phyloP scores from a whole-genome alignment of 305 asterid species.

The Rubia tinctorum region DNA sequence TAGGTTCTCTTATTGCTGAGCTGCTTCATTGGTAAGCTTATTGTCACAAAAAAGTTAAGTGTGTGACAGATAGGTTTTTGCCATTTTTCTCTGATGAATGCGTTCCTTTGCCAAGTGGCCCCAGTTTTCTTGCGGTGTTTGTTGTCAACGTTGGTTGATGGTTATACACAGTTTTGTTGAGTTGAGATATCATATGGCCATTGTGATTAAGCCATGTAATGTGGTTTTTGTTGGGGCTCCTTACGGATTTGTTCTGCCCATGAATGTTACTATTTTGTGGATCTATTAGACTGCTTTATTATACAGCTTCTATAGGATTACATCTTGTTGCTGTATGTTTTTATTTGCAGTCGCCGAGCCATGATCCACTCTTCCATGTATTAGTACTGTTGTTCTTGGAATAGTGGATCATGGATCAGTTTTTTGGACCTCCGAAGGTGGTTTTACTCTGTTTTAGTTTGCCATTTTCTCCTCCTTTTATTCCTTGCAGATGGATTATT shows the following conservation, averaged over 20 bases:
- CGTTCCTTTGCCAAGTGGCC: too few species aligned
- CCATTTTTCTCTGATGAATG: not conserved
- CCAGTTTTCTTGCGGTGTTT: too few species aligned
- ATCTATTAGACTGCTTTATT: not conserved
- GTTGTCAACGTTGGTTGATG: not conserved
- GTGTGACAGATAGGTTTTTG: not conserved
- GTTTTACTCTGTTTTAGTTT: too few species aligned
- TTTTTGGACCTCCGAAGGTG: too few species aligned
- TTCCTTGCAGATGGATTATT: not conserved
- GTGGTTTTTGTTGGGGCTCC: not conserved
- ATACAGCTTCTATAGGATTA: not conserved
- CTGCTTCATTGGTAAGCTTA: not conserved
- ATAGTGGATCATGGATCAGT: not conserved
- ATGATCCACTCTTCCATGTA: not conserved
- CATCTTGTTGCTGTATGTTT: not conserved
- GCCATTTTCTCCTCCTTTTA: not conserved
- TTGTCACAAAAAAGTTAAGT: too few species aligned
- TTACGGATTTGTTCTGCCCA: too few species aligned
- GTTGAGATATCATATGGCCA: not conserved
- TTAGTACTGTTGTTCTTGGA: not conserved
- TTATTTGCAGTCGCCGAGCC: not conserved
- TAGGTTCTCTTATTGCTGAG: not conserved
- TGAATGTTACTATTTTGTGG: too few species aligned
- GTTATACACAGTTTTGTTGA: not conserved
- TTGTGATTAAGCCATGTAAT: not conserved